Percentiles rank a stretch among this genome's conserved stretches.
These are phyloP conservation scores for Cicer arietinum DNA, from an alignment of 306 rosid genomes.

Conservation along the genomic window DNA sequence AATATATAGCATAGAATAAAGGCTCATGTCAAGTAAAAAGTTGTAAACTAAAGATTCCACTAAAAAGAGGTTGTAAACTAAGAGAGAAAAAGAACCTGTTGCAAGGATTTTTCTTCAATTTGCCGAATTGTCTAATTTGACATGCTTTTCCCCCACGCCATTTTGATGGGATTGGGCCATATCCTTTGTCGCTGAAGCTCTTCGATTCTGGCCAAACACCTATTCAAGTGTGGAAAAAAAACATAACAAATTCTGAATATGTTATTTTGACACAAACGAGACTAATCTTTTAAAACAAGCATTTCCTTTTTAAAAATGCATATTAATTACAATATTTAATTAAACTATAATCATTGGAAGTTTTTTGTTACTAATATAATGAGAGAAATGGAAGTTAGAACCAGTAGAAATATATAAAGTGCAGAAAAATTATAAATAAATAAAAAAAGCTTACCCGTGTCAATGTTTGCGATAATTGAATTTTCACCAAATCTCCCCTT, in stretches of 20 bases:
- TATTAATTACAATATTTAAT: too few species aligned
- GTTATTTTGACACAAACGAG: not conserved
- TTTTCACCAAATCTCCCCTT: conserved; percentile 49
- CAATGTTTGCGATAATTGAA: conserved; percentile 48
- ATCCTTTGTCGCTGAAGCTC: conserved; percentile 65
- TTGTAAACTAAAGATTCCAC: too few species aligned
- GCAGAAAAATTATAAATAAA: too few species aligned
- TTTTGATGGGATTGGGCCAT: conserved; percentile 60
- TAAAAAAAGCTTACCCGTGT: conserved; percentile 39
- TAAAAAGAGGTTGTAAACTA: not conserved
- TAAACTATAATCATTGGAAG: too few species aligned
- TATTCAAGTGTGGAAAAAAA: not conserved
- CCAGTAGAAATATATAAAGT: not conserved
- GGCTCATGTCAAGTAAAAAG: too few species aligned
- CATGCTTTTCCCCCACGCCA: conserved; percentile 61
- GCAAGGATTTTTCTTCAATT: conserved; percentile 20
- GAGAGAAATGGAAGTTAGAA: too few species aligned
- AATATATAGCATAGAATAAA: not conserved
- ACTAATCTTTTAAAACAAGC: too few species aligned
- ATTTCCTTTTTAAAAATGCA: too few species aligned
- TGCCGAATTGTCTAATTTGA: conserved; percentile 5
- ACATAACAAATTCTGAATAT: not conserved
- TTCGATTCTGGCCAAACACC: conserved; percentile 79
- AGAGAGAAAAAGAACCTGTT: conserved; percentile 19
- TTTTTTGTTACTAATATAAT: too few species aligned